Conservation (phyloP, 495 filamentous ascomycete genomes). For the Diplogelasinospora grovesii region DNA sequence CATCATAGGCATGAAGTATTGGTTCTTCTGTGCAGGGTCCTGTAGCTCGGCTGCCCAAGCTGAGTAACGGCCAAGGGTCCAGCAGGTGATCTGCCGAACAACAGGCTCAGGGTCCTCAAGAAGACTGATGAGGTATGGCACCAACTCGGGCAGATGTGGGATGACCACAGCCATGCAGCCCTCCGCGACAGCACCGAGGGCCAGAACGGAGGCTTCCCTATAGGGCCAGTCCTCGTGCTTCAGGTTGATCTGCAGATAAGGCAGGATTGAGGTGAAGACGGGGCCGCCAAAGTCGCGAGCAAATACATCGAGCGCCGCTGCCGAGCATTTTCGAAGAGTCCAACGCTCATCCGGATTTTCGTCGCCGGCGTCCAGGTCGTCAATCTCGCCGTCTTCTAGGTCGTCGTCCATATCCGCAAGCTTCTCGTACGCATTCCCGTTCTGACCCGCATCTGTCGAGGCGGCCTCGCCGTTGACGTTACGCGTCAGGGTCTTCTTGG, state of each 20-base stretch:
- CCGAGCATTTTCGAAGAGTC: constrained; percentile 96
- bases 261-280: constrained; percentile 86
- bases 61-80: constrained; percentile 92
- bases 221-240: constrained; percentile 85
- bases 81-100: constrained; percentile 97
- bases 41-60: constrained; percentile 79
- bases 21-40: constrained; percentile 56
- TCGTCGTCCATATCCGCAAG: constrained; percentile 57
- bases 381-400: constrained; percentile 84
- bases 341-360: constrained; percentile 87
- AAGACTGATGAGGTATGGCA: constrained; percentile 83
- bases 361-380: constrained; percentile 63
- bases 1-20: constrained; percentile 95
- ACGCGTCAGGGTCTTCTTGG: constrained; percentile 56
- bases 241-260: constrained; percentile 86
- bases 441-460: constrained; percentile 45
- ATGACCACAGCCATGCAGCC: constrained; percentile 87
- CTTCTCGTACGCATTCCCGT: constrained; percentile 44
- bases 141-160: constrained; percentile 84
- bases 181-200: constrained; percentile 89
- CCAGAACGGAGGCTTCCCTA: constrained; percentile 90
- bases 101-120: constrained; percentile 81
- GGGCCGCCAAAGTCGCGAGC: constrained; percentile 80
- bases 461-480: constrained; percentile 42
- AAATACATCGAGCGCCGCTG: constrained; percentile 90